Evolutionary conservation across 2,329 filamentous ascomycete species (phyloP).

Genomic region (Dichotomopilus funicola): DNA sequence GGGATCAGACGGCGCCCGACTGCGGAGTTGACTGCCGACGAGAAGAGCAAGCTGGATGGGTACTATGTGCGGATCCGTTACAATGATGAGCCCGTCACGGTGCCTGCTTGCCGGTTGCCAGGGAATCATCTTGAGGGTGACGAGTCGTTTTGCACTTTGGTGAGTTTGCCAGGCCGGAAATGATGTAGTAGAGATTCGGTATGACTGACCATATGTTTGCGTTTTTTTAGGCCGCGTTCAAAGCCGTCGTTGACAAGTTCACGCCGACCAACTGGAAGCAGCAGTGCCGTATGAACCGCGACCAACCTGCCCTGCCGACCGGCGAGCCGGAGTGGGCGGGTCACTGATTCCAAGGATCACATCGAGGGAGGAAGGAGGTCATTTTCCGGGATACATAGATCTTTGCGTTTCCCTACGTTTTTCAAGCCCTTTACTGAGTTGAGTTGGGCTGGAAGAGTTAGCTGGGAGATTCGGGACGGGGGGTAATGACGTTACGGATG

Average conservation of each 20-base stretch:
- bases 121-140: slow-evolving; percentile 85
- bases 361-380: too few species aligned
- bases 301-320: slow-evolving; percentile 38
- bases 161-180: slow-evolving; percentile 34
- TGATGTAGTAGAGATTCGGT: background rate
- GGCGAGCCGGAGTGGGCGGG: slow-evolving; percentile 45
- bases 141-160: slow-evolving; percentile 82
- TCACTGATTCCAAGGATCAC: slow-evolving; percentile 14
- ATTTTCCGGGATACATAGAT: too few species aligned
- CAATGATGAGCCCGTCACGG: slow-evolving; percentile 74
- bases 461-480: too few species aligned
- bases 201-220: background rate
- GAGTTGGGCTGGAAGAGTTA: too few species aligned
- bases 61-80: slow-evolving; percentile 89
- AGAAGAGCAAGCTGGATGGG: slow-evolving; percentile 57
- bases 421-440: background rate
- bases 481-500: too few species aligned
- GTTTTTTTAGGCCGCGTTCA: slow-evolving; percentile 83
- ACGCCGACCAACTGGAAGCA: slow-evolving; percentile 72
- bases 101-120: slow-evolving; percentile 70
- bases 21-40: slow-evolving; percentile 46
- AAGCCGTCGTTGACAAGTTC: slow-evolving; percentile 83
- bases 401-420: background rate
- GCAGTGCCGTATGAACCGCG: slow-evolving; percentile 43
- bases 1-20: slow-evolving; percentile 57